phyloP scores from a whole-genome alignment of 176 grass and related monocot genomes.

The Musa troglodytarum region DNA sequence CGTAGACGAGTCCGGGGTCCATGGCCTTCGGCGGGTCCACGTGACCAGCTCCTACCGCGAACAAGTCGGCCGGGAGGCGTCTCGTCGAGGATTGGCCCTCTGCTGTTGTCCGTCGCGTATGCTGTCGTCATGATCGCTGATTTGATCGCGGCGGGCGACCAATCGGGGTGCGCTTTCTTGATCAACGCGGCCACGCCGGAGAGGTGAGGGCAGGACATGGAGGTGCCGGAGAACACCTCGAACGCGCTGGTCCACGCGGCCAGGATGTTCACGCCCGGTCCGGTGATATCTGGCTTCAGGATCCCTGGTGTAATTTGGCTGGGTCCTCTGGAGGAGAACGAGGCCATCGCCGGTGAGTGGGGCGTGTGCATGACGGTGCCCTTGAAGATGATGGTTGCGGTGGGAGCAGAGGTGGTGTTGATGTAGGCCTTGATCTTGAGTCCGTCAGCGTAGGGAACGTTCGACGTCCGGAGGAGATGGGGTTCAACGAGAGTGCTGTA shows the following conservation, averaged over 20 bases:
- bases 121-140: conserved; percentile 70
- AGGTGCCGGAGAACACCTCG: conserved; percentile 65
- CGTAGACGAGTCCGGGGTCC: conserved; percentile 58
- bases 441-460: conserved; percentile 21
- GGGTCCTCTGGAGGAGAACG: conserved; percentile 61
- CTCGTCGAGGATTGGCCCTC: conserved; percentile 40
- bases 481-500: conserved; percentile 27
- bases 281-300: conserved; percentile 63
- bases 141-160: conserved; percentile 67
- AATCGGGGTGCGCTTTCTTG: conserved; percentile 53
- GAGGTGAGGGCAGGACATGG: conserved; percentile 67
- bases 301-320: conserved; percentile 33
- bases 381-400: conserved; percentile 41
- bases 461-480: conserved; percentile 44
- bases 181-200: conserved; percentile 41
- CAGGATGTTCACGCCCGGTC: conserved; percentile 51
- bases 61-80: conserved; percentile 26
- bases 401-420: neutral
- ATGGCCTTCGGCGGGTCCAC: conserved; percentile 47
- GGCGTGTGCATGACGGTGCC: conserved; percentile 28
- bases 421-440: conserved; percentile 47
- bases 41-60: conserved; percentile 49
- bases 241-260: conserved; percentile 42
- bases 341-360: conserved; percentile 36
- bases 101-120: conserved; percentile 13